These are phyloP conservation scores for Aschersonia sp. DNA, from an alignment of 2,329 filamentous ascomycete species.

Conservation along the genomic window DNA sequence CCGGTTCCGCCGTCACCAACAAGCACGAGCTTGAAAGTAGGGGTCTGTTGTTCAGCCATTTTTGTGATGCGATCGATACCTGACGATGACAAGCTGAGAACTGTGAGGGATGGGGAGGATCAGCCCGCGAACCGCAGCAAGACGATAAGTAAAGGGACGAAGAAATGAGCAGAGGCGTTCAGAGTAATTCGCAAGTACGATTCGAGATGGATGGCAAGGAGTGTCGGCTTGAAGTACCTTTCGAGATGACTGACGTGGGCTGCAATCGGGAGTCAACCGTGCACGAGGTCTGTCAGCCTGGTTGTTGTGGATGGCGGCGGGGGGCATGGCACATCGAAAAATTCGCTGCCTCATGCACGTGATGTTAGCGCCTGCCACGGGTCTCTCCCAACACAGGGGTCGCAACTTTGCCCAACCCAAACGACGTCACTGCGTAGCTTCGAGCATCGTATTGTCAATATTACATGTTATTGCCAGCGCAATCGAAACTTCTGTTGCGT, in stretches of 20 bases:
- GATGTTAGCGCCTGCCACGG: conserved; percentile 10
- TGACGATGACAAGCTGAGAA: conserved; percentile 7
- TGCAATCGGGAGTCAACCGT: conserved; percentile 20
- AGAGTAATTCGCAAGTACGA: background rate
- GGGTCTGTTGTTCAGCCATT: conserved; percentile 50
- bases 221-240: conserved; percentile 8
- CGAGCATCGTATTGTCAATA: too few relatives aligned
- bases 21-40: conserved; percentile 99
- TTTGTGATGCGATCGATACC: conserved; percentile 16
- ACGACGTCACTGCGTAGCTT: too few relatives aligned
- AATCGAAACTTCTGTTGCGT: too few relatives aligned
- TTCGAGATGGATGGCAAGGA: conserved; percentile 10
- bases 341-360: conserved; percentile 24
- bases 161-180: background rate
- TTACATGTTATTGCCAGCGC: too few relatives aligned
- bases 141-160: background rate
- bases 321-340: conserved; percentile 25
- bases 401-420: too few relatives aligned
- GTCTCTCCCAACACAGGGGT: background rate
- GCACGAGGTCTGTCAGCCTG: conserved; percentile 17
- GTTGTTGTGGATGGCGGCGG: conserved; percentile 27
- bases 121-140: conserved; percentile 12
- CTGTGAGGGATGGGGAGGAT: conserved; percentile 34
- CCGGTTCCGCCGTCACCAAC: conserved; percentile 98
- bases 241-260: conserved; percentile 12